Conservation (phyloP, 1,284 basidiomycete species). For the Boletus holoroseus region DNA sequence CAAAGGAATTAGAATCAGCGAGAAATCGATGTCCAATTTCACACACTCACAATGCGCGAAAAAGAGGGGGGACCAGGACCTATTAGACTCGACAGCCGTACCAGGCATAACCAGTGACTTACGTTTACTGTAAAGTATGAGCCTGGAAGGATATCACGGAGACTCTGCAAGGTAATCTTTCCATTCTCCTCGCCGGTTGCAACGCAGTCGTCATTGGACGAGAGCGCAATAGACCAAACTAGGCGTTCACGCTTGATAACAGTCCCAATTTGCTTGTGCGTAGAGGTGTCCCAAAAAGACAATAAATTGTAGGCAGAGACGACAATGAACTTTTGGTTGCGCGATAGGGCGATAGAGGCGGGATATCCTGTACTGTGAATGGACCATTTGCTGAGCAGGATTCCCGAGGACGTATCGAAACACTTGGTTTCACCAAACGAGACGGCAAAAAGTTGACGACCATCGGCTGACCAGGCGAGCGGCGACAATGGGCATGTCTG, state of each 20-base stretch:
- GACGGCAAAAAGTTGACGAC: not conserved
- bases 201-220: not conserved
- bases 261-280: not conserved
- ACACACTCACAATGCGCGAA: not conserved
- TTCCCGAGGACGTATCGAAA: not conserved
- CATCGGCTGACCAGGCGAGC: not conserved
- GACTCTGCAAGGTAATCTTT: not conserved
- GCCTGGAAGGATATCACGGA: not conserved
- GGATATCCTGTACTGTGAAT: not conserved
- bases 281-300: slow-evolving; percentile 13
- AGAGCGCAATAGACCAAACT: not conserved
- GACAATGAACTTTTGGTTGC: slow-evolving; percentile 1
- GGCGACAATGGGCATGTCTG: fast-evolving
- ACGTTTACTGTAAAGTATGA: not conserved
- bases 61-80: too few relatives aligned
- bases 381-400: not conserved
- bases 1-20: not conserved
- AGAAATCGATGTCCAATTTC: not conserved
- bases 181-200: not conserved
- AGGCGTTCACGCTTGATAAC: not conserved
- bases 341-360: not conserved
- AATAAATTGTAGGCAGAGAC: not conserved
- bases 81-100: not conserved
- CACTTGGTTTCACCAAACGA: not conserved
- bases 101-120: not conserved